Evolutionary conservation across 495 filamentous ascomycete genomes (phyloP), one percentile per base, ranked within the genome.

Genomic region (Talaromyces liani): DNA sequence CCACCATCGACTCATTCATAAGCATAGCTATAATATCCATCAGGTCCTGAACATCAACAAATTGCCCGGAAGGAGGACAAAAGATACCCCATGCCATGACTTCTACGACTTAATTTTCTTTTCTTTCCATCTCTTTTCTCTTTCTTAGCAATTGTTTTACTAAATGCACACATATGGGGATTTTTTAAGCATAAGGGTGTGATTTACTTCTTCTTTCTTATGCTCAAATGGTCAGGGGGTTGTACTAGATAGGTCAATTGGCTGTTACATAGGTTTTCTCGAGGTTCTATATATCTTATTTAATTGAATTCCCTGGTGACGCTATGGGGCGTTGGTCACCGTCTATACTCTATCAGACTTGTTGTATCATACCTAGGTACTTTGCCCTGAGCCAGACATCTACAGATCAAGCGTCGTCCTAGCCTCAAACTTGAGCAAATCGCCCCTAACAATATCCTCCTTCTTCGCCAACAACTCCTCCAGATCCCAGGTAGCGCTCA

Each of bases 401-500:
- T 41, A 41, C 36, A 41, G 4, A 39, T 60, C 58, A n/a, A 60
- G 34, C 20, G 58, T 41, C 12, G 58, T 60, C 58, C 58, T 60
- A 3, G 58, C 58, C 33, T 60, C 34, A 39, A 78, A 60, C 65
- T 77, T 82, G 57, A 84, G 66, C 47, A 76, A 61, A 58, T 82
- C 73, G 1, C 65, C 64, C 31, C 70, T 61, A 2, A 80, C 69
- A 64, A 82, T 76, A 31, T 83, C 74, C 10, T 77, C 69, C 63
- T 78, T 79, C 70, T 64, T 76, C 12, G 51, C 64, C 64, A 80
- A 70, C 18, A 81, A 66, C 69, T 81, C 74, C n/a, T 72, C 69
- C 74, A 82, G 76, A 66, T 82, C 78, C 81, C 79, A 84, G 4
- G 61, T 73, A 7, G 58, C 70, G 45, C 65, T 75, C 29, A 79